These are phyloP conservation scores for Cutaneotrichosporon dermatis DNA, from an alignment of 1,284 basidiomycete species.

Conservation along the genomic window DNA sequence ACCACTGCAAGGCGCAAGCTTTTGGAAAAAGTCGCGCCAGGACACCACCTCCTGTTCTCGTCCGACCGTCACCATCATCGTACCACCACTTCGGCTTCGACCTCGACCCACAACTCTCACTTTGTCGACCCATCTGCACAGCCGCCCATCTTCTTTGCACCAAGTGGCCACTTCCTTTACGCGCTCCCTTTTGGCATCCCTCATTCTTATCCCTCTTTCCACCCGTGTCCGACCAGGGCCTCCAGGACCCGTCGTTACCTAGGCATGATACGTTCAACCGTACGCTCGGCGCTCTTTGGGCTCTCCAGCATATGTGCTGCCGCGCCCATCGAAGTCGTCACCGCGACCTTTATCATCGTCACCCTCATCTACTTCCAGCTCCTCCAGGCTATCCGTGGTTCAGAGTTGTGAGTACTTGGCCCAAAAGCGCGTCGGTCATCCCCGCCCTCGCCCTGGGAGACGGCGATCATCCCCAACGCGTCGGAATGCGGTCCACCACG, in stretches of 20 bases:
- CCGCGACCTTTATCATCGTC: conserved; percentile 75
- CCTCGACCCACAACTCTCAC: neutral
- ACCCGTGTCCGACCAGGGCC: conserved; percentile 5
- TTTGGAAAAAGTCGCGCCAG: conserved; percentile 5
- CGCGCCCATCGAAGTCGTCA: conserved; percentile 71
- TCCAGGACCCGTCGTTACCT: conserved; percentile 2
- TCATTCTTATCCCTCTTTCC: conserved; percentile 2
- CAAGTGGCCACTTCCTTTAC: neutral
- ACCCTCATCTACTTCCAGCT: conserved; percentile 91
- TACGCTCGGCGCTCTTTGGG: conserved; percentile 39
- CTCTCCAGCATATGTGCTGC: conserved; percentile 48
- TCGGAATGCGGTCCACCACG: neutral
- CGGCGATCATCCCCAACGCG: neutral
- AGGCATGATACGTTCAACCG: conserved; percentile 11
- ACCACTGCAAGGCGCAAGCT: neutral
- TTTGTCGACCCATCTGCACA: neutral
- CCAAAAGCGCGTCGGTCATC: neutral
- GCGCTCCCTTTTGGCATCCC: neutral
- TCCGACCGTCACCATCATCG: conserved; percentile 2
- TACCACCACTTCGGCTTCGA: neutral
- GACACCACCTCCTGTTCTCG: neutral
- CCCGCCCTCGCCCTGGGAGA: neutral
- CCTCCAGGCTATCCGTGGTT: conserved; percentile 70
- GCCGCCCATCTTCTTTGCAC: neutral
- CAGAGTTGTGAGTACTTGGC: conserved; percentile 47